Percentiles rank a stretch among this genome's conserved stretches.
These are phyloP conservation scores for Cyberlindnera japonica DNA, from an alignment of 805 yeast genomes.

Conservation along the genomic window DNA sequence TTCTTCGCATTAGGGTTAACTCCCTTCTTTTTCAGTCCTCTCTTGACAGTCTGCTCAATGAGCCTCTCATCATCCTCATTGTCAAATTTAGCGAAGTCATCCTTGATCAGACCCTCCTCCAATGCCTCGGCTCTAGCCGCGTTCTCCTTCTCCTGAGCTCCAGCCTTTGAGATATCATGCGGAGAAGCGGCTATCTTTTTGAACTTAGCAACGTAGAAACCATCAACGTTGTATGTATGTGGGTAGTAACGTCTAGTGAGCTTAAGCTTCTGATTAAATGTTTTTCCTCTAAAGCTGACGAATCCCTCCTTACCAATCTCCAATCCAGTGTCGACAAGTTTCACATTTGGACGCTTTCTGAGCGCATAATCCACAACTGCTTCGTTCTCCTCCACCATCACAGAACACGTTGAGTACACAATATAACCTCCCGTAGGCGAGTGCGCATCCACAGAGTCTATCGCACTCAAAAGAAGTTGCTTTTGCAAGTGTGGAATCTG, in stretches of 20 bases:
- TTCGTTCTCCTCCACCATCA: constrained; percentile 97
- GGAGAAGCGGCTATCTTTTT: constrained; percentile 85
- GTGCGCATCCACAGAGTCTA: constrained; percentile 93
- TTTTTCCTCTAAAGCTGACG: constrained; percentile 89
- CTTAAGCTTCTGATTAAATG: constrained; percentile 69
- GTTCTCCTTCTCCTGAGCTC: constrained; percentile 81
- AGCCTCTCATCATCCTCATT: constrained; percentile 70
- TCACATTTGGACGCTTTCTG: constrained; percentile 93
- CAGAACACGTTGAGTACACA: constrained; percentile 97
- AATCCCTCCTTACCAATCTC: constrained; percentile 96
- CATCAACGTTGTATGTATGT: constrained; percentile 97
- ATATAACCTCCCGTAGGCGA: constrained; percentile 90
- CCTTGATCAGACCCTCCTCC: constrained; percentile 75
- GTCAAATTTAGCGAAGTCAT: constrained; percentile 81
- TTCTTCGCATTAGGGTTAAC: constrained; percentile 51
- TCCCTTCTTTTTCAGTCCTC: constrained; percentile 65
- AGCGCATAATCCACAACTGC: constrained; percentile 97
- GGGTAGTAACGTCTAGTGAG: constrained; percentile 96
- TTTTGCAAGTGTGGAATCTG: constrained; percentile 96
- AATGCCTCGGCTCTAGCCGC: constrained; percentile 77
- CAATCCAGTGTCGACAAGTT: constrained; percentile 86
- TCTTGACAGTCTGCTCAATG: constrained; percentile 65
- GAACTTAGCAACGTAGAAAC: constrained; percentile 96
- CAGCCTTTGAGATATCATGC: constrained; percentile 79
- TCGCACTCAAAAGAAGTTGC: constrained; percentile 88